A percentile compares a stretch with the other conserved stretches of the same genome.
phyloP scores from a whole-genome alignment of 225 moss, liverwort and hornwort genomes.

The Takakia lepidozioides region DNA sequence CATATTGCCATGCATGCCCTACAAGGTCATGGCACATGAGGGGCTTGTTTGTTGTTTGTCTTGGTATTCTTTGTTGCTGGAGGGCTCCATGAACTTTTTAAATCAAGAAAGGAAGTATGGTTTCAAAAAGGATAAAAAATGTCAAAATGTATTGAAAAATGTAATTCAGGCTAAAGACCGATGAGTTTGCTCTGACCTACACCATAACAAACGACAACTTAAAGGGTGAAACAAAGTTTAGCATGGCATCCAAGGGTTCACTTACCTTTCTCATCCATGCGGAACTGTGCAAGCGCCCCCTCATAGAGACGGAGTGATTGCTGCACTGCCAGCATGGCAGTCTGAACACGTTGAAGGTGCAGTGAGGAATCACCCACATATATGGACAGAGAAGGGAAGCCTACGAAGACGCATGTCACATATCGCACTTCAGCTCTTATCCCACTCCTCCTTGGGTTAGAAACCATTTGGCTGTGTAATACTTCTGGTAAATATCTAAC shows the following conservation, averaged over 20 bases:
- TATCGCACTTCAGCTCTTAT: slow-evolving; percentile 40
- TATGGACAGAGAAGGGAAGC: slow-evolving; percentile 34
- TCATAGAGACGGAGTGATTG: slow-evolving; percentile 33
- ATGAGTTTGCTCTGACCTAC: too few relatives aligned
- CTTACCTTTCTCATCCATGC: slow-evolving; percentile 51
- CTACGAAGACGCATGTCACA: slow-evolving; percentile 40
- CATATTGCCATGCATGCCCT: too few relatives aligned
- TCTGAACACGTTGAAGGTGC: slow-evolving; percentile 27
- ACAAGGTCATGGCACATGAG: too few relatives aligned
- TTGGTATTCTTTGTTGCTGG: too few relatives aligned
- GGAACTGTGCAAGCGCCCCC: slow-evolving; percentile 43
- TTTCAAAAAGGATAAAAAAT: too few relatives aligned
- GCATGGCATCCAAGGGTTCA: neutral
- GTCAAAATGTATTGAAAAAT: too few relatives aligned
- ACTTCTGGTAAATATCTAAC: slow-evolving; percentile 62
- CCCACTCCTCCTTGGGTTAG: slow-evolving; percentile 13
- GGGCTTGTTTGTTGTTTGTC: too few relatives aligned
- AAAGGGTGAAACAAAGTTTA: too few relatives aligned
- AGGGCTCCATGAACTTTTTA: too few relatives aligned
- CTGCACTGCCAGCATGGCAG: slow-evolving; percentile 40
- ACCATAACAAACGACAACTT: too few relatives aligned
- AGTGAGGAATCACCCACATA: slow-evolving; percentile 1
- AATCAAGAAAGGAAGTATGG: too few relatives aligned
- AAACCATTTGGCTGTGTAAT: slow-evolving; percentile 37
- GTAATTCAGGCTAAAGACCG: too few relatives aligned